Evolutionary conservation across 768 basidiomycete genomes (phyloP).

Genomic region (Lactarius akahatsu): DNA sequence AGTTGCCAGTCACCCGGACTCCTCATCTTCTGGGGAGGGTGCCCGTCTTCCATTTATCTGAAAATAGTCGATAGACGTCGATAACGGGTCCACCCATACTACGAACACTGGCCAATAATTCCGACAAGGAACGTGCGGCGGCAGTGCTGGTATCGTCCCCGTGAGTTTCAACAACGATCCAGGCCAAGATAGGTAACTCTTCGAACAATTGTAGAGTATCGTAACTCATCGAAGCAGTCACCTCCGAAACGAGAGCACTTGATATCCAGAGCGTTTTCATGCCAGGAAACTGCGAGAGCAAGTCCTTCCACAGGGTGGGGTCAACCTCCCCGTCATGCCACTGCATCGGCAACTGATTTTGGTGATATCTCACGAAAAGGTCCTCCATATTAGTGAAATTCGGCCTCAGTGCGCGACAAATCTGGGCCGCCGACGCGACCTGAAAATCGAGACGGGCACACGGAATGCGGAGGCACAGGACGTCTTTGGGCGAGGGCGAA

Average conservation of each 20-base stretch:
- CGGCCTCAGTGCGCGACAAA: neutral
- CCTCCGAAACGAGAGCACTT: slow-evolving; percentile 4
- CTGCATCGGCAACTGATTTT: neutral
- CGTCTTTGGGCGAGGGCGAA: neutral
- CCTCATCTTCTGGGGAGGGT: neutral
- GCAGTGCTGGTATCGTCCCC: neutral
- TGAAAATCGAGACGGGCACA: slow-evolving; percentile 6
- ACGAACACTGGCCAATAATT: neutral
- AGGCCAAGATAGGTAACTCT: neutral
- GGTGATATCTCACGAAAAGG: slow-evolving; percentile 4
- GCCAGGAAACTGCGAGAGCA: neutral
- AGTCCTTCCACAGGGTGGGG: neutral
- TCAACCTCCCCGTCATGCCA: neutral
- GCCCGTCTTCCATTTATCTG: slow-evolving; percentile 8
- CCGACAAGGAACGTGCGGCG: slow-evolving; percentile 1
- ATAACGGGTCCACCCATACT: slow-evolving; percentile 3
- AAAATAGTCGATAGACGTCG: slow-evolving; percentile 3
- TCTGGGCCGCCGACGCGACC: slow-evolving; percentile 1
- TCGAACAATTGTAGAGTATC: neutral
- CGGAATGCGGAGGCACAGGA: neutral
- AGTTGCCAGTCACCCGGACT: neutral
- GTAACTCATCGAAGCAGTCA: neutral
- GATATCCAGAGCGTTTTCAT: slow-evolving; percentile 16
- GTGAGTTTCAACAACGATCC: slow-evolving; percentile 5
- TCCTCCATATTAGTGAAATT: slow-evolving; percentile 7